Percentiles rank a stretch among this genome's conserved stretches.
Conservation (phyloP, 495 filamentous ascomycete species). For the Podospora appendiculata region DNA sequence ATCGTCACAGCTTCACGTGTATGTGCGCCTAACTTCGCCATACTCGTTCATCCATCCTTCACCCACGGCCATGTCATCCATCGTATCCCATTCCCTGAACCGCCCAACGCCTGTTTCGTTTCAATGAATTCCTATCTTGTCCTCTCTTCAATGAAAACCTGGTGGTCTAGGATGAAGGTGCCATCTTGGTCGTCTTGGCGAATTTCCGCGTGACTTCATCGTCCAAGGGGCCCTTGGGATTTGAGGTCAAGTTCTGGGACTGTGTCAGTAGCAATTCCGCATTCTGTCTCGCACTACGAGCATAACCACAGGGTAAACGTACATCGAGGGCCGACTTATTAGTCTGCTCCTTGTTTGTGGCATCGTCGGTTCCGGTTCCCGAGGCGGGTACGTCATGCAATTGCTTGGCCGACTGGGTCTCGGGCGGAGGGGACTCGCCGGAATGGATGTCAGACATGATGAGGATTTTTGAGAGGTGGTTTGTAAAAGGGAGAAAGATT, state of each 20-base stretch:
- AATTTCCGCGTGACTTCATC: constrained; percentile 60
- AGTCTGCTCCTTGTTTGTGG: constrained; percentile 39
- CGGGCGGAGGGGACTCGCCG: constrained; percentile 78
- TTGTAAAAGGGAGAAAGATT: background rate
- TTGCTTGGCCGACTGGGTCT: constrained; percentile 59
- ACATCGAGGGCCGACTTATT: constrained; percentile 43
- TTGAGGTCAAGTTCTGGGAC: constrained; percentile 44
- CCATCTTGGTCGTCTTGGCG: constrained; percentile 28
- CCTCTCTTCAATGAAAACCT: background rate
- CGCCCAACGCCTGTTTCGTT: too few species aligned
- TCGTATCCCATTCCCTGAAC: too few species aligned
- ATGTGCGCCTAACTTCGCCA: too few species aligned
- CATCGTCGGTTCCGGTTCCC: constrained; percentile 47
- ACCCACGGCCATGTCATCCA: too few species aligned
- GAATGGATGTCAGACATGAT: constrained; percentile 19
- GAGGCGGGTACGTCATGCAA: constrained; percentile 44
- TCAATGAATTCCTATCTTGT: background rate
- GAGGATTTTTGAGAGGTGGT: background rate
- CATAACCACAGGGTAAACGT: background rate
- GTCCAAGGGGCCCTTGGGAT: constrained; percentile 66
- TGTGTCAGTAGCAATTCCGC: constrained; percentile 6
- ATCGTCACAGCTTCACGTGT: too few species aligned
- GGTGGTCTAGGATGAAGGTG: background rate
- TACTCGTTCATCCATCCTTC: too few species aligned
- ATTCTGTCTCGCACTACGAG: too few species aligned